phyloP scores from a whole-genome alignment of 1,284 basidiomycete species.

The Heliocybe sulcata region DNA sequence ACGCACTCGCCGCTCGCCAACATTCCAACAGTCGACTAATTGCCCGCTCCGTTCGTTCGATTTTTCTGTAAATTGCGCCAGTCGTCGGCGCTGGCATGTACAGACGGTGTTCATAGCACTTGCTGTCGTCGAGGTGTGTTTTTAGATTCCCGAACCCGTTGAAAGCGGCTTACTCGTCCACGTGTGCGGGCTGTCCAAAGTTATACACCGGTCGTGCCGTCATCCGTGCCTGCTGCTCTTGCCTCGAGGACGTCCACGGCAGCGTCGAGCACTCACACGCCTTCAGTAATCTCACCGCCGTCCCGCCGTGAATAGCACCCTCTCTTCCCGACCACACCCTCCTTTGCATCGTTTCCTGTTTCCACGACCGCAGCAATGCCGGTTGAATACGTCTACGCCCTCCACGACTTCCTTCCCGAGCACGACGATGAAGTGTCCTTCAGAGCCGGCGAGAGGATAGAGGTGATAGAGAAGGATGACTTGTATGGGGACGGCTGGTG shows the following conservation, averaged over 20 bases:
- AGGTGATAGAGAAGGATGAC: conserved; percentile 92
- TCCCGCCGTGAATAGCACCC: neutral
- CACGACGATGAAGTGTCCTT: conserved; percentile 93
- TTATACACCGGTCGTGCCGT: neutral
- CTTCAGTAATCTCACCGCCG: conserved; percentile 3
- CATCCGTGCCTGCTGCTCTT: neutral
- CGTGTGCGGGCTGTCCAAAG: neutral
- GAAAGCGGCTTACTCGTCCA: neutral
- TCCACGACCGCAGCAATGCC: conserved; percentile 23
- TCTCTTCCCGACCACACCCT: conserved; percentile 4
- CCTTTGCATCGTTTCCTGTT: neutral
- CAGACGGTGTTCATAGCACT: neutral
- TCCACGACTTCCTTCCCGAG: conserved; percentile 87
- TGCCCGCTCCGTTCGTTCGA: neutral
- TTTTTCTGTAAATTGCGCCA: neutral
- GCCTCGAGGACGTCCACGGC: neutral
- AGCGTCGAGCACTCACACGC: neutral
- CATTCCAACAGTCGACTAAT: neutral
- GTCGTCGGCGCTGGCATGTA: neutral
- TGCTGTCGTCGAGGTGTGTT: neutral
- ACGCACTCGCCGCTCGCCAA: neutral
- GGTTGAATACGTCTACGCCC: conserved; percentile 60
- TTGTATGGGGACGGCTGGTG: conserved; percentile 97
- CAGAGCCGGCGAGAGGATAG: conserved; percentile 80
- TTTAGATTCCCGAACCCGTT: neutral